Conservation (phyloP, 164 flowering plant genomes). For the Buxus sempervirens region DNA sequence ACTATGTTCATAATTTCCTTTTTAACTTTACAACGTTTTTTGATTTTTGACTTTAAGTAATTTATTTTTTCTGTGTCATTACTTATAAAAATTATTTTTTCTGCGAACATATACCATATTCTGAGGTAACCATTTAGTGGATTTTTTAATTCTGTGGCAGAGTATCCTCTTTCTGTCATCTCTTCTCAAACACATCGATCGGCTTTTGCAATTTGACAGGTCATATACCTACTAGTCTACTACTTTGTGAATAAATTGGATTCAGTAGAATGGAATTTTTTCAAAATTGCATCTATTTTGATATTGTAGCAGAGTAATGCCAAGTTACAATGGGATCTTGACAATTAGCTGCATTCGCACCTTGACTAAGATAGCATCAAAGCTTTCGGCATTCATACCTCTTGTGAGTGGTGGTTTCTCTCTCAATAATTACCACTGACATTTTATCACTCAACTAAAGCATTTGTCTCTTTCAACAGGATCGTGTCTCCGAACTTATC, state of each 20-base stretch:
- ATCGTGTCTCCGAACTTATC: slow-evolving; percentile 62
- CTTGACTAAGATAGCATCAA: slow-evolving; percentile 70
- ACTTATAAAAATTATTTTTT: background rate
- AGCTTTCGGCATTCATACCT: slow-evolving; percentile 66
- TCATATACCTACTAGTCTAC: slow-evolving; percentile 22
- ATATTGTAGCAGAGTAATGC: slow-evolving; percentile 70
- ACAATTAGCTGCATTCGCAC: slow-evolving; percentile 87
- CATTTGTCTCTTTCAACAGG: slow-evolving; percentile 39
- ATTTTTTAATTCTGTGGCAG: slow-evolving; percentile 36
- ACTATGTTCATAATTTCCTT: background rate
- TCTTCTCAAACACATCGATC: slow-evolving; percentile 89
- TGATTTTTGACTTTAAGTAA: background rate
- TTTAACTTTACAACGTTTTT: background rate
- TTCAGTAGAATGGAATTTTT: background rate
- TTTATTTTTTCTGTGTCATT: background rate
- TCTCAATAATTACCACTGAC: background rate
- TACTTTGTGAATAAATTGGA: slow-evolving; percentile 1
- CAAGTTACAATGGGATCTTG: slow-evolving; percentile 90
- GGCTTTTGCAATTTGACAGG: slow-evolving; percentile 96
- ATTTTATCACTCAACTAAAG: background rate
- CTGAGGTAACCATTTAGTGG: background rate
- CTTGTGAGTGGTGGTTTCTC: slow-evolving; percentile 44
- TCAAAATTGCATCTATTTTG: slow-evolving; percentile 6
- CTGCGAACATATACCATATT: background rate
- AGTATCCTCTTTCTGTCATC: slow-evolving; percentile 59